Evolutionary conservation across 1,284 basidiomycete species (phyloP), one percentile per base, ranked within the genome.

Genomic region (Amylostereum chailletii): DNA sequence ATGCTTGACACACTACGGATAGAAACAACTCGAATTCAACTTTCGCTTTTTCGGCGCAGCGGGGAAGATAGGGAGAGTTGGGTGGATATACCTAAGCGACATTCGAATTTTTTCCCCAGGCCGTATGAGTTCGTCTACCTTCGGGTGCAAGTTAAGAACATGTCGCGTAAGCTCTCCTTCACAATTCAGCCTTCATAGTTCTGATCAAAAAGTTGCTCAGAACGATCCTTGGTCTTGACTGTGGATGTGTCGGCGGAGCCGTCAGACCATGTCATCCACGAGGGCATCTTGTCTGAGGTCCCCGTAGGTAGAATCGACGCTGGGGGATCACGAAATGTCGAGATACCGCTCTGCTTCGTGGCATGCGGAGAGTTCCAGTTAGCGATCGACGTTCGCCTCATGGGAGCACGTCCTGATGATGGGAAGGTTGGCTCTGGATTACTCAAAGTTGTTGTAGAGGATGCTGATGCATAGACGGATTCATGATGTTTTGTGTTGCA

Each of bases 1-100:
- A 90, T 94, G 83, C 65, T 94, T 9, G 82, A 89, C 44, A 72
- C 76, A 9, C 65, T 95, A 42, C 81, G 82, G 33, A 75, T 77
- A 37, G 81, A 86, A 57, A 69, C 72, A n/a, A 76, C 76, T 3
- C 68, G 68, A 27, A 72, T 92, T 36, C 68, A 76, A n/a, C 62
- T 92, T 57, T 74, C 72, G 0, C 65, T 91, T 31, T 59, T 67
- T 11, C 62, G 58, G 11, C 65, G 65, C 47, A 60, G 61, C 33
- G 59, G 64, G 8, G 58, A 65, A 37, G 62, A 66, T 8, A 46
- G 53, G 40, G 56, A 62, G 2, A 46, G 43, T 6, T 52, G 50
- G 31, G 40, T 50, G 3, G 40, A 59, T 27, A 55, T 67, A 41
- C 55, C 46, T 50, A 52, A 52, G 44, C 51, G 53, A n/a, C 65